Conservation (phyloP, 1,139 yeast species). For the Nakaseomyces nivariensis region DNA sequence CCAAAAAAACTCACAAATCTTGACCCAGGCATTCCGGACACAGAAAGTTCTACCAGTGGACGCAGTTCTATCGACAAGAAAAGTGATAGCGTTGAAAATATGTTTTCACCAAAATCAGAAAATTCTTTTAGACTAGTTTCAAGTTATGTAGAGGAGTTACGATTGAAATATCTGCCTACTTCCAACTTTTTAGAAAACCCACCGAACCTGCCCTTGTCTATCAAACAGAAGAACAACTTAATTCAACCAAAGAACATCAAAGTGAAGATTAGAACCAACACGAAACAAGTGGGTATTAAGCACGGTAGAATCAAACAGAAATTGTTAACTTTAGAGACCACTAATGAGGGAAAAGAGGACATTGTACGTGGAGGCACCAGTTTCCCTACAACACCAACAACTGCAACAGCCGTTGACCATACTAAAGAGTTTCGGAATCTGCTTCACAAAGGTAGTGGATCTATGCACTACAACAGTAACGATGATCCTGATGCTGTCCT, state of each 20-base stretch:
- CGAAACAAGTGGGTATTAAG: conserved; percentile 30
- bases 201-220: conserved; percentile 26
- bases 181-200: conserved; percentile 29
- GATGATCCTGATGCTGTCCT: conserved; percentile 7
- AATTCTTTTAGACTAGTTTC: conserved; percentile 24
- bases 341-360: conserved; percentile 16
- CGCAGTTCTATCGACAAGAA: not conserved
- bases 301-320: conserved; percentile 31
- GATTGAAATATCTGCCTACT: conserved; percentile 26
- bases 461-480: conserved; percentile 4
- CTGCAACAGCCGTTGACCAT: conserved; percentile 20
- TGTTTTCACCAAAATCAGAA: conserved; percentile 14
- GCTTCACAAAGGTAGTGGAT: conserved; percentile 13
- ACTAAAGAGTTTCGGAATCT: conserved; percentile 27
- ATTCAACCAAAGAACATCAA: conserved; percentile 28
- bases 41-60: conserved; percentile 1
- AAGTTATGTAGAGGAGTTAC: conserved; percentile 28
- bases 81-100: not conserved
- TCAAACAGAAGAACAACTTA: conserved; percentile 27
- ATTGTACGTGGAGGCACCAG: not conserved
- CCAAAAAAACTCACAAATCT: not conserved
- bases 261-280: conserved; percentile 28
- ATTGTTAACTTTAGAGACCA: conserved; percentile 26
- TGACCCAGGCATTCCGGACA: not conserved
- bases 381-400: conserved; percentile 19